These are phyloP conservation scores for Scleroderma citrinum DNA, from an alignment of 768 basidiomycete genomes.

Conservation along the genomic window DNA sequence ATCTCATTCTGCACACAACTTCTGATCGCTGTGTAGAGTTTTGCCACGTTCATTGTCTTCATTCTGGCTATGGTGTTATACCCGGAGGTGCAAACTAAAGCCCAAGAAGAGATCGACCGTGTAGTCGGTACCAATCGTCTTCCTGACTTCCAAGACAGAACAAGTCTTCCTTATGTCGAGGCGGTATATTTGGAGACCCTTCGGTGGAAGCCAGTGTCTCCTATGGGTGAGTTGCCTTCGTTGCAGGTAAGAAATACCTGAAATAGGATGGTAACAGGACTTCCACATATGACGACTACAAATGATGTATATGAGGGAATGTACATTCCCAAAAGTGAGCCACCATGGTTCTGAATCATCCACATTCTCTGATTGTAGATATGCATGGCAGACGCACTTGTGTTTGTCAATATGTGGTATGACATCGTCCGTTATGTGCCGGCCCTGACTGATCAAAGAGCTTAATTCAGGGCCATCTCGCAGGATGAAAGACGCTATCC, in stretches of 20 bases:
- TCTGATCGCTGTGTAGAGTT: constrained; percentile 7
- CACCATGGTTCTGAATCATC: neutral
- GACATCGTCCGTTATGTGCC: neutral
- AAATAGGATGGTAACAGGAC: constrained; percentile 6
- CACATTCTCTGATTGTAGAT: neutral
- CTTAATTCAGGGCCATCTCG: neutral
- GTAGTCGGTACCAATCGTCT: constrained; percentile 26
- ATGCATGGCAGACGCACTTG: constrained; percentile 10
- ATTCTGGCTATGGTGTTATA: constrained; percentile 29
- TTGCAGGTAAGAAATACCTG: neutral
- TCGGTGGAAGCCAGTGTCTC: constrained; percentile 27
- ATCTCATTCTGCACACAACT: no score
- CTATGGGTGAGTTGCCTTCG: constrained; percentile 17
- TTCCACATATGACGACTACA: constrained; percentile 17
- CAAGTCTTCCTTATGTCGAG: constrained; percentile 26
- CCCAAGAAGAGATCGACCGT: constrained; percentile 26
- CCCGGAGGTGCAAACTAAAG: constrained; percentile 27
- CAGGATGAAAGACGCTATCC: neutral
- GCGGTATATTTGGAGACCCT: constrained; percentile 27
- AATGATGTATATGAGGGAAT: constrained; percentile 26
- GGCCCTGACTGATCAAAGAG: neutral
- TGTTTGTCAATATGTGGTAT: constrained; percentile 24
- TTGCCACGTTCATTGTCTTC: constrained; percentile 17
- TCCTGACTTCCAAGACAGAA: constrained; percentile 23
- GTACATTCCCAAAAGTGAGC: constrained; percentile 25